A percentile compares a stretch with the other conserved stretches of the same genome.
These are phyloP conservation scores for Diplogelasinospora grovesii DNA, from an alignment of 495 filamentous ascomycete genomes.

Conservation along the genomic window DNA sequence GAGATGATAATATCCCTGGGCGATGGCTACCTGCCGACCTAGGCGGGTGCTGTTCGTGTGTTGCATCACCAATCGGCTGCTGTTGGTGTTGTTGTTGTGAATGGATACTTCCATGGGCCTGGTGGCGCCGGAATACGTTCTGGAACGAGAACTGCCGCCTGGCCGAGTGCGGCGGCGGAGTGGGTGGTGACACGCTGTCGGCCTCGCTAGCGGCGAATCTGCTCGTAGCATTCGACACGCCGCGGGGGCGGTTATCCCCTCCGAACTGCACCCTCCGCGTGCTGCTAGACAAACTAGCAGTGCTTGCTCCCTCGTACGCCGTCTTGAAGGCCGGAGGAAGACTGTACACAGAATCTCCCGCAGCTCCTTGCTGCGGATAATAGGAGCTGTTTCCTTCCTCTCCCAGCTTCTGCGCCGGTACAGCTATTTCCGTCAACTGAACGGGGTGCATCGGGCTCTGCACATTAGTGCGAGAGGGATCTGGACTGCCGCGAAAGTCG, in stretches of 20 bases:
- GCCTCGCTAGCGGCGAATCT: conserved; percentile 24
- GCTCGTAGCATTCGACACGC: conserved; percentile 36
- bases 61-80: conserved; percentile 19
- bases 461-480: conserved; percentile 15
- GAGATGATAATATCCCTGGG: conserved; percentile 41
- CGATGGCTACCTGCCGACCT: conserved; percentile 20
- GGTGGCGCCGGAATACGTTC: conserved; percentile 58
- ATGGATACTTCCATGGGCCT: conserved; percentile 34
- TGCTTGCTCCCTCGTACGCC: conserved; percentile 27
- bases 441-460: conserved; percentile 52
- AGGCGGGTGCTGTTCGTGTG: no score
- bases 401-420: conserved; percentile 45
- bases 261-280: conserved; percentile 37
- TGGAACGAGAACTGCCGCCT: conserved; percentile 88
- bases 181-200: conserved; percentile 29
- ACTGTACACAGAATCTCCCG: conserved; percentile 12
- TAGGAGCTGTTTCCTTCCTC: conserved; percentile 31
- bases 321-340: conserved; percentile 14
- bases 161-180: conserved; percentile 49
- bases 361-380: no score
- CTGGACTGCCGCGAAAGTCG: conserved; percentile 22
- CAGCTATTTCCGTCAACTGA: conserved; percentile 52
- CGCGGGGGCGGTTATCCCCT: conserved; percentile 19
- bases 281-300: conserved; percentile 25
- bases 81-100: no score